Base-by-base conservation (phyloP, 1,139 yeast genomes). In the Suhomyces taliae region DNA sequence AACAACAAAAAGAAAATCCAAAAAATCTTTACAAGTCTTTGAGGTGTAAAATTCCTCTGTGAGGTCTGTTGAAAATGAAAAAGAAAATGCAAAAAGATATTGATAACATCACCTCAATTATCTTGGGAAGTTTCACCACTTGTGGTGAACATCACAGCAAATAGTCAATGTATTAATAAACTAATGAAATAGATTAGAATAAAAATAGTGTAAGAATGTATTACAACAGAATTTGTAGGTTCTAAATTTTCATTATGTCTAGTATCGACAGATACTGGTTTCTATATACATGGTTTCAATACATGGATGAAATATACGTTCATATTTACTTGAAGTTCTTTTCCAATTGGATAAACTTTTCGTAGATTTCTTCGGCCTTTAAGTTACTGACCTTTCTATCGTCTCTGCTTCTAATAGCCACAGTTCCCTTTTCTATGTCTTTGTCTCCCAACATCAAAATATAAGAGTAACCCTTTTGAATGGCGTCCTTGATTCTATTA, bases 381-480 rank as follows among this genome's bases (percentile, higher is more conserved):
- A 83, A 52, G 46, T 67, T 71, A 39, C 67, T 66, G 10, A 85
- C 68, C 50, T 73, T 76, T 51, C 84, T 74, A 52, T 73, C 75
- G 38, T 76, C 82, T 39, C 90, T 72, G 15, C 82, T 67, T 59
- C 97, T 78, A 6, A 93, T 78, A 2, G 95, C 85, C 27, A 85
- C 74, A 1, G 81, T 80, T 0, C 81, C 79, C 38, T 70, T 69
- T 46, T 78, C 81, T 8, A 87, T 70, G 62, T 93, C 99, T 57
- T 82, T 82, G 59, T 90, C 97, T 29, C 99, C 99, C 41, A 93
- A 78, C 70, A 90, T 79, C 32, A 91, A 70, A 41, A 93, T 81
- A 61, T 81, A 93, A 12, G 90, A 86, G 62, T 87, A 90, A 1
- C 93, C 91, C 59, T 85, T 84, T 44, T 75, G 72, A 27, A 86